Conservation (phyloP, 768 basidiomycete genomes). For the Boletales sp. region DNA sequence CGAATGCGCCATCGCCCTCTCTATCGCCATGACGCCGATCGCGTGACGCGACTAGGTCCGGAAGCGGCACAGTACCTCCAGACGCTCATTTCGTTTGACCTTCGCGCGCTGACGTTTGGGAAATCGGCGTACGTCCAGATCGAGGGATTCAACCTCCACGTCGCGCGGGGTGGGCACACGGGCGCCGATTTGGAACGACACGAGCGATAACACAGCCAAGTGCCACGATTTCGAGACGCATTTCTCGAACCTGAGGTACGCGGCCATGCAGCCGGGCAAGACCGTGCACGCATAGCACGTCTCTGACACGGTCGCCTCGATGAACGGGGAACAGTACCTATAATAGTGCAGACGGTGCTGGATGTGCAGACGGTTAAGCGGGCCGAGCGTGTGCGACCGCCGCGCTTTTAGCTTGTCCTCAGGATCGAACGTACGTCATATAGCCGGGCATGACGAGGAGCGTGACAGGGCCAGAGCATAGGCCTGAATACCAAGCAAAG, state of each 20-base stretch:
- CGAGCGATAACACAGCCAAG: conserved; percentile 58
- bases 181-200: conserved; percentile 71
- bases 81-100: conserved; percentile 67
- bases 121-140: conserved; percentile 77
- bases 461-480: conserved; percentile 75
- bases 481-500: conserved; percentile 59
- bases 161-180: conserved; percentile 94
- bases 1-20: no score
- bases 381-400: conserved; percentile 64
- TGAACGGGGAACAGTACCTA: conserved; percentile 76
- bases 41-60: conserved; percentile 51
- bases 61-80: conserved; percentile 80
- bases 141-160: conserved; percentile 61
- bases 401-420: conserved; percentile 78
- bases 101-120: conserved; percentile 77
- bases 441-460: conserved; percentile 76
- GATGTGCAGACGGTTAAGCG: conserved; percentile 58
- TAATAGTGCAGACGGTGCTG: conserved; percentile 77
- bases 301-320: conserved; percentile 72
- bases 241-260: conserved; percentile 56
- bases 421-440: conserved; percentile 61
- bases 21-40: no score
- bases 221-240: conserved; percentile 61
- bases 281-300: conserved; percentile 71
- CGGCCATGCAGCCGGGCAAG: conserved; percentile 70